A percentile compares a stretch with the other conserved stretches of the same genome.
Conservation (phyloP, 495 filamentous ascomycete species). For the Daldinia loculata region DNA sequence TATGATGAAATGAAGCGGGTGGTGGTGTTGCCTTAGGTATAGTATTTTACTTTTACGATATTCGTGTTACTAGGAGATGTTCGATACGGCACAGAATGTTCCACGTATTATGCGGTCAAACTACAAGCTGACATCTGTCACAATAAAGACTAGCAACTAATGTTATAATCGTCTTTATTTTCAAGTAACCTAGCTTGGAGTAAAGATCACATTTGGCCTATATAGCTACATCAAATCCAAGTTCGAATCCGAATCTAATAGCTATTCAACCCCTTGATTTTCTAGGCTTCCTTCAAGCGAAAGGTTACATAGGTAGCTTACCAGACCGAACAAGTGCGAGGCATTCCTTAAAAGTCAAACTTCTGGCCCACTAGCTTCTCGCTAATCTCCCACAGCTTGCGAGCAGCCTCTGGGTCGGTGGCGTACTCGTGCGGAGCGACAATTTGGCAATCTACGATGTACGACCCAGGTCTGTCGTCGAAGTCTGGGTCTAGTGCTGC, state of each 20-base stretch:
- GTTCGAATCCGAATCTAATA: neutral
- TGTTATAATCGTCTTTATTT: too few relatives aligned
- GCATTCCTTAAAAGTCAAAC: conserved; percentile 32
- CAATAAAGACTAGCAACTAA: too few relatives aligned
- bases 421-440: conserved; percentile 43
- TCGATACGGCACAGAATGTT: too few relatives aligned
- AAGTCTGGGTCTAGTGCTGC: conserved; percentile 41
- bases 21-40: too few relatives aligned
- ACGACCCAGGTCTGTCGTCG: conserved; percentile 38
- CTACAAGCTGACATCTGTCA: too few relatives aligned
- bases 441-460: conserved; percentile 49
- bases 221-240: neutral
- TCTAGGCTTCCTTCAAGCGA: neutral
- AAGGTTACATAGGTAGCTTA: neutral
- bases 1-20: neutral
- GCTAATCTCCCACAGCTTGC: conserved; percentile 53
- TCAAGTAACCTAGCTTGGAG: too few relatives aligned
- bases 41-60: neutral
- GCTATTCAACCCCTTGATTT: neutral
- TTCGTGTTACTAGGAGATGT: neutral
- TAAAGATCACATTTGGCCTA: too few relatives aligned
- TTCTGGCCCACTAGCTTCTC: conserved; percentile 52
- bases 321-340: neutral
- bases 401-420: conserved; percentile 47
- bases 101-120: too few relatives aligned